Evolutionary conservation across 148 eudicot genomes (phyloP), one percentile per base, ranked within the genome.

Genomic region (Cornus suecica): DNA sequence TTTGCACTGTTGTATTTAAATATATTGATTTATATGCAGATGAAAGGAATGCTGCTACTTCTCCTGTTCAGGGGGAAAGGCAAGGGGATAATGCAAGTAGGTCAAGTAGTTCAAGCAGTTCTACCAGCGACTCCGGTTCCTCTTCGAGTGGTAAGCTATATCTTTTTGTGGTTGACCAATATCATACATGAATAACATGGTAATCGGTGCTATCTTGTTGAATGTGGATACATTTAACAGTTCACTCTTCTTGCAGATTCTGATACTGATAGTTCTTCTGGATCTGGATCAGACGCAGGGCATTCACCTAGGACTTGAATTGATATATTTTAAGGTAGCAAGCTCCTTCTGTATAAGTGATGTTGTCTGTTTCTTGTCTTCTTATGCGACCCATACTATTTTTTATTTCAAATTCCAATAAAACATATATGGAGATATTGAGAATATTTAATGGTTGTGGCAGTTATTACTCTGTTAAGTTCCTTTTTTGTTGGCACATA

Each of bases 61-160:
- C 84, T 69, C 86, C 80, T 71, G 90, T 16, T 65, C 88, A 84
- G 74, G 88, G 83, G 68, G 93, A 81, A 69, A 88, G 76, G 77
- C 84, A 77, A 69, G 78, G 70, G 23, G 86, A 87, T 69, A 86
- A 90, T 76, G 84, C 42, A n/a, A 87, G 87, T 72, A 82, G 82
- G 70, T 88, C 97, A 51, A 90, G 94, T 76, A 95, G 94, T 82
- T 90, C 99, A 24, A 91, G 97, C 90, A 90, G 97, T 85, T 95
- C 99, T 37, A 88, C 97, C 79, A 95, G 97, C 76, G 97, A 86
- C 77, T 89, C 99, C 58, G 99, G 92, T 68, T 89, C 99, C 77
- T 88, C 97, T 68, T 89, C 99, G 56, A 91, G 94, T 62, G 94
- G 90, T 88, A 85, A 64, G 22, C 56, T 3, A 60, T 72, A 20